Conservation (phyloP, 495 filamentous ascomycete species). For the Neurospora sp. region DNA sequence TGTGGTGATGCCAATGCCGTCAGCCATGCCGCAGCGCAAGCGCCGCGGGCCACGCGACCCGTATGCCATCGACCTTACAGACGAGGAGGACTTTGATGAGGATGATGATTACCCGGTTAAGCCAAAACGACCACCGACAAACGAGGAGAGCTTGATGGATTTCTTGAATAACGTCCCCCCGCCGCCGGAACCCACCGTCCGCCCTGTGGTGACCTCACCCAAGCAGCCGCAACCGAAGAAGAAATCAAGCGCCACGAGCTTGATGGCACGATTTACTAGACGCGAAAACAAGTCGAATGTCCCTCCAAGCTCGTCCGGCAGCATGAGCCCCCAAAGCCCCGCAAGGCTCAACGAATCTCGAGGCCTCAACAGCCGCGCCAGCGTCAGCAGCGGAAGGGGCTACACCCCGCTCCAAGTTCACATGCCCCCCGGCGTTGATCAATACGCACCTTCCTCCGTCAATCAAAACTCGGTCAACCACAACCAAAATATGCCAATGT, state of each 20-base stretch:
- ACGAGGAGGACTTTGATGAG: constrained; percentile 62
- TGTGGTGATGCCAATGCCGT: constrained; percentile 19
- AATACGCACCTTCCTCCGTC: constrained; percentile 14
- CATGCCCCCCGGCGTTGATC: constrained; percentile 22
- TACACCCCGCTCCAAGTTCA: constrained; percentile 41
- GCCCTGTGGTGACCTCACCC: constrained; percentile 23
- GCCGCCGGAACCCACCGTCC: constrained; percentile 43
- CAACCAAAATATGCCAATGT: constrained; percentile 1
- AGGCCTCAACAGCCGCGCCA: constrained; percentile 24
- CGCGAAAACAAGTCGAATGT: constrained; percentile 12
- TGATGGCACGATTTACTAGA: constrained; percentile 56
- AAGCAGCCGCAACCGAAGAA: constrained; percentile 41
- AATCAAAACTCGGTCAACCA: constrained; percentile 1
- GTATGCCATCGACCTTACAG: constrained; percentile 81
- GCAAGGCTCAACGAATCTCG: constrained; percentile 21
- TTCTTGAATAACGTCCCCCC: constrained; percentile 81
- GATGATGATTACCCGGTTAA: constrained; percentile 21
- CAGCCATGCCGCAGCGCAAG: constrained; percentile 49
- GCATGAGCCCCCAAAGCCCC: constrained; percentile 5
- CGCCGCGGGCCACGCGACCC: constrained; percentile 75
- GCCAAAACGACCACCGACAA: constrained; percentile 26
- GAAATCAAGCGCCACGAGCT: constrained; percentile 46
- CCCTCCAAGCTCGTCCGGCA: constrained; percentile 1
- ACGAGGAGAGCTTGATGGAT: constrained; percentile 74
- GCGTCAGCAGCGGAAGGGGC: constrained; percentile 13